Base-by-base conservation (phyloP, 2,329 filamentous ascomycete species). In the Sporothrix humicola region DNA sequence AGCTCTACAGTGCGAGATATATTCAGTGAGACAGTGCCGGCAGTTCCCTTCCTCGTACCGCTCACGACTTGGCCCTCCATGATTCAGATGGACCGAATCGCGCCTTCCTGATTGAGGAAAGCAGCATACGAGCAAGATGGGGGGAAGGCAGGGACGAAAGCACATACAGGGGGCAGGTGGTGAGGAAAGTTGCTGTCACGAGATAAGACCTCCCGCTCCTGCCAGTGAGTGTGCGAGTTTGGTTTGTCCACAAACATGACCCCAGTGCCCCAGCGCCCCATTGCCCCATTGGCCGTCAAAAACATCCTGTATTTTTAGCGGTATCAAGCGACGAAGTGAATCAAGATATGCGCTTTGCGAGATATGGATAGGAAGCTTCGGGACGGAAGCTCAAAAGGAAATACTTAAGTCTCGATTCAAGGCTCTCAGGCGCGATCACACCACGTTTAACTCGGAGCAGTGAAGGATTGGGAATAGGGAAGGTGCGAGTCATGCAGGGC, bases 61-160 rank as follows among this genome's bases (percentile, higher is more conserved):
- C 1, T 15, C 61, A 8, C 10, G 10, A 44, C 15, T 66, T 37
- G 59, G 13, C 59, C 17, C 59, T 65, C 37, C 61, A 66, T 48
- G 48, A 58, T 69, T 56, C 52, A 72, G 59, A 46, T 52, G 17
- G 52, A 3, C 50, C 50, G 59, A 56, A 23, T 72, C 37, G 65
- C 72, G 72, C 72, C 72, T 73, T 63, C 72, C 72, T n/a, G 17
- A 50, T 69, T 63, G 61, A 48, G 72, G 15, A 44, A 69, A 20
- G 71, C n/a, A 69, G 9, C 65, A 65, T 10, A 23, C 48, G 66
- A 37, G 66, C 50, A 69, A 15, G 44, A 54, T 15, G 23, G 20
- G 65, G 46, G 65, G 17, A 8, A 15, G 59, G 17, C 10, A 20
- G 6, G 31, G 31, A 63, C 42, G 17, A 37, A 42, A 13, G 20